phyloP scores from a whole-genome alignment of 2,329 filamentous ascomycete species.

The Rhexocercosporidium sp. region DNA sequence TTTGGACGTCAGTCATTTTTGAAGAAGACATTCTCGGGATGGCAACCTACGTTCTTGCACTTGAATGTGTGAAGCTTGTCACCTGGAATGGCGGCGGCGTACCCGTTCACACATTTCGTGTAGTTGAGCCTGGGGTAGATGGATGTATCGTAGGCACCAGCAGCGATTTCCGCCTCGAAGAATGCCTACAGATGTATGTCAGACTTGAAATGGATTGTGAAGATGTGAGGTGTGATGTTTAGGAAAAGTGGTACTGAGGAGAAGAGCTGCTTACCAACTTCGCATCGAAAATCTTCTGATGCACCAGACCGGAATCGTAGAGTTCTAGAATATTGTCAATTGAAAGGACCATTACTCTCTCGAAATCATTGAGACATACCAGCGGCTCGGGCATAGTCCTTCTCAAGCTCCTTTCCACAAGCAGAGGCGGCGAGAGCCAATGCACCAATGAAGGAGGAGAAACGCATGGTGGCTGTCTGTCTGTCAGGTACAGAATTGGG shows the following conservation, averaged over 20 bases:
- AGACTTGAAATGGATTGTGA: not conserved
- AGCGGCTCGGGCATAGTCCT: conserved; percentile 16
- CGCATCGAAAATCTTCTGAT: conserved; percentile 19
- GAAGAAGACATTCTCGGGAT: not conserved
- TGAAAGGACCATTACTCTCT: not conserved
- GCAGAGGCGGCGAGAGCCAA: conserved; percentile 6
- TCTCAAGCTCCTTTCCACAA: conserved; percentile 4
- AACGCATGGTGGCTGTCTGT: conserved; percentile 6
- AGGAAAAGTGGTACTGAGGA: too few relatives aligned
- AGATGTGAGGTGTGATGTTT: too few relatives aligned
- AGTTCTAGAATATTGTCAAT: conserved; percentile 10
- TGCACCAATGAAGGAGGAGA: conserved; percentile 10
- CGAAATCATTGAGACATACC: not conserved
- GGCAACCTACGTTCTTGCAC: conserved; percentile 47
- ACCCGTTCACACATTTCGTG: conserved; percentile 49
- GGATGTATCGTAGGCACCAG: conserved; percentile 44
- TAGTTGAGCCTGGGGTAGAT: conserved; percentile 47
- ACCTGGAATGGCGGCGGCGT: conserved; percentile 51
- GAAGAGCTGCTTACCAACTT: conserved; percentile 17
- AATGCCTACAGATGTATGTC: conserved; percentile 8
- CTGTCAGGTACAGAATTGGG: not conserved
- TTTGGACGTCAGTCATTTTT: conserved; percentile 9
- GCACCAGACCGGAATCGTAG: conserved; percentile 23
- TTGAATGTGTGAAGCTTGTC: conserved; percentile 54
- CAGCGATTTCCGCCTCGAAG: conserved; percentile 42